phyloP scores from a whole-genome alignment of 2,329 filamentous ascomycete genomes.

The Penicillium sp. region DNA sequence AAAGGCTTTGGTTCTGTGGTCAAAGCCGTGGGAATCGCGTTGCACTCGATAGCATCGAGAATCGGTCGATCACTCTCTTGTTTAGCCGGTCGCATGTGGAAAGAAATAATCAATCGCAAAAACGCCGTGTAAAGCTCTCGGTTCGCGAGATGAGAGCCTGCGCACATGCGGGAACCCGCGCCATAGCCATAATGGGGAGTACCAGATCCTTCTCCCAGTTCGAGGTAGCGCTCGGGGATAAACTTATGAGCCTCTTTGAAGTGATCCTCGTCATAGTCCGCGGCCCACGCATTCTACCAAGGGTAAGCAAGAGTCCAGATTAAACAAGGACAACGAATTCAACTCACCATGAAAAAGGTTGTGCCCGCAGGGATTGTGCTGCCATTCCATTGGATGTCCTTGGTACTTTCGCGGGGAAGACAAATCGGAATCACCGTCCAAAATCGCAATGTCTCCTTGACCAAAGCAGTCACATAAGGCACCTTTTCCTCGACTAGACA shows the following conservation, averaged over 20 bases:
- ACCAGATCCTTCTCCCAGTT: conserved; percentile 47
- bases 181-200: conserved; percentile 60
- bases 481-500: conserved; percentile 69
- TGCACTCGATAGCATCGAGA: conserved; percentile 54
- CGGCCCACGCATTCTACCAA: conserved; percentile 62
- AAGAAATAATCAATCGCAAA: conserved; percentile 54
- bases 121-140: conserved; percentile 58
- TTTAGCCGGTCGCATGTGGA: conserved; percentile 49
- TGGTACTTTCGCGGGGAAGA: conserved; percentile 65
- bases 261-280: conserved; percentile 64
- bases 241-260: conserved; percentile 61
- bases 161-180: conserved; percentile 59
- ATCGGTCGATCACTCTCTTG: conserved; percentile 47
- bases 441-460: conserved; percentile 72
- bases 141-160: conserved; percentile 58
- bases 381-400: conserved; percentile 64
- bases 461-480: conserved; percentile 68
- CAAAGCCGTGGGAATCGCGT: conserved; percentile 51
- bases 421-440: conserved; percentile 77
- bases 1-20: conserved; percentile 60
- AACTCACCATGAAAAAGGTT: conserved; percentile 66
- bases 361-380: conserved; percentile 66
- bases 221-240: conserved; percentile 64
- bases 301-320: conserved; percentile 1
- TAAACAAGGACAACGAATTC: neutral